These are phyloP conservation scores for Mycena capillaripes DNA, from an alignment of 768 basidiomycete genomes.

Conservation along the genomic window DNA sequence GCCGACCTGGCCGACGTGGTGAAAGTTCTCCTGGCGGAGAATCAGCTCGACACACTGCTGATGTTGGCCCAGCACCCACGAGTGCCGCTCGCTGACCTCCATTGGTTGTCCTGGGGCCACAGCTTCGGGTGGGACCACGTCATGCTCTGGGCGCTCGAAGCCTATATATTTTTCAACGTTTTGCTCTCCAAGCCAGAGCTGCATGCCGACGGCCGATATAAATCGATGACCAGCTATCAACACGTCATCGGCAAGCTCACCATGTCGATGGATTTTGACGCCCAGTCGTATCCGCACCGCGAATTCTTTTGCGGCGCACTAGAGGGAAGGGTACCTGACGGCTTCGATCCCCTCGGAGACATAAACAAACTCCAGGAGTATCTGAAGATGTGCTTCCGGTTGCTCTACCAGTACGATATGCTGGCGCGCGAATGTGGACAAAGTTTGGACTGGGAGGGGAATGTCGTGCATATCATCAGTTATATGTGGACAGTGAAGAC, in stretches of 20 bases:
- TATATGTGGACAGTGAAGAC: slow-evolving; percentile 10
- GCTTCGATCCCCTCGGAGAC: slow-evolving; percentile 37
- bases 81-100: slow-evolving; percentile 45
- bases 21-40: slow-evolving; percentile 52
- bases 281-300: slow-evolving; percentile 49
- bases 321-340: not conserved
- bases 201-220: slow-evolving; percentile 46
- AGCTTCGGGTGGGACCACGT: slow-evolving; percentile 51
- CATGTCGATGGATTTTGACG: slow-evolving; percentile 44
- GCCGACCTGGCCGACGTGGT: slow-evolving; percentile 51
- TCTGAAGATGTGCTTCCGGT: slow-evolving; percentile 50
- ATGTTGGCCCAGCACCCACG: slow-evolving; percentile 54
- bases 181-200: slow-evolving; percentile 46
- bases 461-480: slow-evolving; percentile 26
- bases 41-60: slow-evolving; percentile 47
- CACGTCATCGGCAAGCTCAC: slow-evolving; percentile 37
- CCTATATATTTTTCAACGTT: slow-evolving; percentile 55
- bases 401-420: slow-evolving; percentile 56
- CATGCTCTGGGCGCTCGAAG: slow-evolving; percentile 44
- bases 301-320: slow-evolving; percentile 41
- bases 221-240: slow-evolving; percentile 37
- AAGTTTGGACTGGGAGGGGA: slow-evolving; percentile 47
- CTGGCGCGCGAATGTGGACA: slow-evolving; percentile 51
- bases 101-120: slow-evolving; percentile 46
- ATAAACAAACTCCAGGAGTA: slow-evolving; percentile 46